phyloP scores from a whole-genome alignment of 2,329 filamentous ascomycete genomes.

The Apiospora malaysiana region DNA sequence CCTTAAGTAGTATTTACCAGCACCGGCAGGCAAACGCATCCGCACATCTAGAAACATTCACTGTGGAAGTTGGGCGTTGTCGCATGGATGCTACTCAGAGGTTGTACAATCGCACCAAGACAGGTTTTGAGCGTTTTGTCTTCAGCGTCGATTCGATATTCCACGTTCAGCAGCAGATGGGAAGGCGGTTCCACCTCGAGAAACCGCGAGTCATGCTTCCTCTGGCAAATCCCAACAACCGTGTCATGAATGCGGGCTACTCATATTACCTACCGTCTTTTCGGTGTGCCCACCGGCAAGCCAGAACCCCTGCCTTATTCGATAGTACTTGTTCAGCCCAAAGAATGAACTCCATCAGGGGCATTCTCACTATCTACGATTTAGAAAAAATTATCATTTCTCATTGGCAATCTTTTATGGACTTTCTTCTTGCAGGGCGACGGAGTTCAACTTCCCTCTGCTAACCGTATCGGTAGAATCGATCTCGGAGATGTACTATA shows the following conservation, averaged over 20 bases:
- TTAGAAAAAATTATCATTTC: neutral
- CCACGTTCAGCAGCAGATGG: neutral
- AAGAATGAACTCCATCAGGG: neutral
- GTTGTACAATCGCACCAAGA: neutral
- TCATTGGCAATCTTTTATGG: neutral
- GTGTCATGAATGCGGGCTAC: constrained; percentile 1
- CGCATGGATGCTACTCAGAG: neutral
- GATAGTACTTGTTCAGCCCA: neutral
- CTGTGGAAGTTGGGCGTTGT: neutral
- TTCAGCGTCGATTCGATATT: too few relatives aligned
- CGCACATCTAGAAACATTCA: neutral
- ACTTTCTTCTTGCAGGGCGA: neutral
- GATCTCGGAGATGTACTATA: neutral
- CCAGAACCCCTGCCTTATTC: neutral
- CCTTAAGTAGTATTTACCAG: neutral
- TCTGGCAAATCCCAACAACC: neutral
- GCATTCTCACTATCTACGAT: neutral
- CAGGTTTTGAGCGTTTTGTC: neutral
- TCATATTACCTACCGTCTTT: neutral
- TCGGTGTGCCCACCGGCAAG: neutral
- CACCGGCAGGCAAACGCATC: neutral
- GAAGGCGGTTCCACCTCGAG: neutral
- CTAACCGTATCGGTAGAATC: neutral
- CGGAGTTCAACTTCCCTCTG: neutral
- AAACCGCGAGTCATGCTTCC: neutral